Evolutionary conservation across 1,139 yeast genomes (phyloP).

Genomic region (Debaryomyces sp.): DNA sequence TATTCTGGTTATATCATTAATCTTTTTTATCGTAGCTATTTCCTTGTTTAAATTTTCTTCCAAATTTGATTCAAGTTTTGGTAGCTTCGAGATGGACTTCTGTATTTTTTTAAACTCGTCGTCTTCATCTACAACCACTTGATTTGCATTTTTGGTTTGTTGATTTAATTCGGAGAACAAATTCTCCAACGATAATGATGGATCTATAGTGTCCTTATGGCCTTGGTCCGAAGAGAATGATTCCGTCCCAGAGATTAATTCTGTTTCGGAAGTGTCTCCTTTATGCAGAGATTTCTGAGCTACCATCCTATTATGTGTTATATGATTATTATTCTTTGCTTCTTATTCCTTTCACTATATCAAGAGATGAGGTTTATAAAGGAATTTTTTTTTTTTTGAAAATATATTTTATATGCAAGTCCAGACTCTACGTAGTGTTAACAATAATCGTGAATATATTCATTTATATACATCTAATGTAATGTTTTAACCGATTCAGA

Average conservation of each 20-base stretch:
- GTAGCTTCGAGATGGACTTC: slow-evolving; percentile 32
- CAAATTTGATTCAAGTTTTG: slow-evolving; percentile 36
- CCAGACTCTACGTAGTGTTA: background rate
- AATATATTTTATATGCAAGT: slow-evolving; percentile 3
- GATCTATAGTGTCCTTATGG: slow-evolving; percentile 5
- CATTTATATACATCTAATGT: background rate
- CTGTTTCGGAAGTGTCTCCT: slow-evolving; percentile 18
- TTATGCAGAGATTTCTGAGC: background rate
- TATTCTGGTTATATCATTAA: slow-evolving; percentile 33
- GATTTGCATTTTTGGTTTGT: slow-evolving; percentile 15
- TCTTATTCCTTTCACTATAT: background rate
- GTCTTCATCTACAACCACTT: slow-evolving; percentile 11
- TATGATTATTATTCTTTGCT: background rate
- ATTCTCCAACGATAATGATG: slow-evolving; percentile 26
- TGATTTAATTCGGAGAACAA: slow-evolving; percentile 37
- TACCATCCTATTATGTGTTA: background rate
- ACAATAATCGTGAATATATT: background rate
- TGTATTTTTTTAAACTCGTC: slow-evolving; percentile 34
- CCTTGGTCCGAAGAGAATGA: slow-evolving; percentile 13
- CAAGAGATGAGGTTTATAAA: slow-evolving; percentile 6
- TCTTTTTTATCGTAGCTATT: slow-evolving; percentile 14
- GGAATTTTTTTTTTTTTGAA: background rate
- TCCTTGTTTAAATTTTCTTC: slow-evolving; percentile 24
- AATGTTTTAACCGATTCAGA: slow-evolving; percentile 8
- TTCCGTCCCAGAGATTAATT: slow-evolving; percentile 18